Evolutionary conservation across 345 rosid genomes (phyloP).

Genomic region (Citrus reticulata): DNA sequence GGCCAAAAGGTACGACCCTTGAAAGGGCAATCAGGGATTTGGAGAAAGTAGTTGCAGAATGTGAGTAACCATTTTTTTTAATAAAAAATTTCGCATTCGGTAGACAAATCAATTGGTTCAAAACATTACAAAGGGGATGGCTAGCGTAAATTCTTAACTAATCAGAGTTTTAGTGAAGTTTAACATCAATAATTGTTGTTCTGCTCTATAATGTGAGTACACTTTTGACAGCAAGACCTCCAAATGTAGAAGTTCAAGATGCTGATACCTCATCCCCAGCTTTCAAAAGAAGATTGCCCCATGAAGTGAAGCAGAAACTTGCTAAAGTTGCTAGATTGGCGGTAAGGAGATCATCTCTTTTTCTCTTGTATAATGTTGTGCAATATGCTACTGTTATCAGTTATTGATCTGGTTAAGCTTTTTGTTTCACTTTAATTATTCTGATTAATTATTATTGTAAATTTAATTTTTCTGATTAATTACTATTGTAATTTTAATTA

Average conservation of each 20-base stretch:
- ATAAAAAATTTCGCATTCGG: too few species aligned
- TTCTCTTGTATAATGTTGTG: neutral
- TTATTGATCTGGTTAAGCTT: neutral
- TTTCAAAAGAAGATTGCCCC: slow-evolving; percentile 32
- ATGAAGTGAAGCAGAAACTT: slow-evolving; percentile 40
- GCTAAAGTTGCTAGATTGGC: slow-evolving; percentile 45
- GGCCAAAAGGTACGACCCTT: slow-evolving; percentile 27
- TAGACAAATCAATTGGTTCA: too few species aligned
- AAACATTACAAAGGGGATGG: too few species aligned
- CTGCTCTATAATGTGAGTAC: neutral
- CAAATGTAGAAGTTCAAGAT: slow-evolving; percentile 22
- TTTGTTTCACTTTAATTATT: neutral
- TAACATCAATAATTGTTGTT: neutral
- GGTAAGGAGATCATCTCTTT: slow-evolving; percentile 6
- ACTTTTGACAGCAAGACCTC: slow-evolving; percentile 25
- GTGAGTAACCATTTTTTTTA: slow-evolving; percentile 18
- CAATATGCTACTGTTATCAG: neutral
- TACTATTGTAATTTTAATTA: slow-evolving; percentile 1
- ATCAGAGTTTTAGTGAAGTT: neutral
- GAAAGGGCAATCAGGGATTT: slow-evolving; percentile 40
- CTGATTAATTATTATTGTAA: neutral
- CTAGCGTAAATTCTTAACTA: neutral
- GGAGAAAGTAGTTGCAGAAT: slow-evolving; percentile 38
- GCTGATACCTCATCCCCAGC: slow-evolving; percentile 26
- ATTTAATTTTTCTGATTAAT: neutral